phyloP scores from a whole-genome alignment of 176 grass and related monocot genomes.

The Ananas comosus region DNA sequence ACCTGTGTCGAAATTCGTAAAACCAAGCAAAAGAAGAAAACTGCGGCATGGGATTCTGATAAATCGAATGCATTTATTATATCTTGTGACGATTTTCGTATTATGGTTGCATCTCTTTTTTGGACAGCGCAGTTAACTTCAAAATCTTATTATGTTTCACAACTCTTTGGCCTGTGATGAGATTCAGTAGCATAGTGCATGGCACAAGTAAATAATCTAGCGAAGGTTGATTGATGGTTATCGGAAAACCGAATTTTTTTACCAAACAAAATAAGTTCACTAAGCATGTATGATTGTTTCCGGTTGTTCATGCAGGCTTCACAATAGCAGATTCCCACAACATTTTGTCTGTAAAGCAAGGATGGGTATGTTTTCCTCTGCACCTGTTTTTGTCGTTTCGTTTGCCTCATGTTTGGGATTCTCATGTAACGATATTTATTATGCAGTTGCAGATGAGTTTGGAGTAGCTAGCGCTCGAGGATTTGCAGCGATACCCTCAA shows the following conservation, averaged over 20 bases:
- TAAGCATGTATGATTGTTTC: too few species aligned
- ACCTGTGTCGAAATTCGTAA: background rate
- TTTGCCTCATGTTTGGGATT: background rate
- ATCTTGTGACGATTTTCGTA: background rate
- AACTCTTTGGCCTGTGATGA: too few species aligned
- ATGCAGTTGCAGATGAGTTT: background rate
- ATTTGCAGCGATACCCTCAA: conserved; percentile 37
- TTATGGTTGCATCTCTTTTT: background rate
- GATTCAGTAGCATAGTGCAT: too few species aligned
- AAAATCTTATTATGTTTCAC: too few species aligned
- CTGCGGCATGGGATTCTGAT: background rate
- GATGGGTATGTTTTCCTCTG: background rate
- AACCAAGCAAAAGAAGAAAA: background rate
- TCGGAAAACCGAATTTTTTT: too few species aligned
- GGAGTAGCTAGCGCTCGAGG: background rate
- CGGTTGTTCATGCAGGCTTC: background rate
- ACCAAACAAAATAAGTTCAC: too few species aligned
- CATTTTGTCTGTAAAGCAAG: background rate
- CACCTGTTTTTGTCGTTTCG: background rate
- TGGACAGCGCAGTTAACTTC: too few species aligned
- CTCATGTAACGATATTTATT: background rate
- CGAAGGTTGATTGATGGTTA: too few species aligned
- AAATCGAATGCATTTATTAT: background rate
- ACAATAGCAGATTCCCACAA: background rate
- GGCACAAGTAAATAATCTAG: too few species aligned